Evolutionary conservation across 805 yeast species (phyloP).

Genomic region (Wickerhamiella australiensis): DNA sequence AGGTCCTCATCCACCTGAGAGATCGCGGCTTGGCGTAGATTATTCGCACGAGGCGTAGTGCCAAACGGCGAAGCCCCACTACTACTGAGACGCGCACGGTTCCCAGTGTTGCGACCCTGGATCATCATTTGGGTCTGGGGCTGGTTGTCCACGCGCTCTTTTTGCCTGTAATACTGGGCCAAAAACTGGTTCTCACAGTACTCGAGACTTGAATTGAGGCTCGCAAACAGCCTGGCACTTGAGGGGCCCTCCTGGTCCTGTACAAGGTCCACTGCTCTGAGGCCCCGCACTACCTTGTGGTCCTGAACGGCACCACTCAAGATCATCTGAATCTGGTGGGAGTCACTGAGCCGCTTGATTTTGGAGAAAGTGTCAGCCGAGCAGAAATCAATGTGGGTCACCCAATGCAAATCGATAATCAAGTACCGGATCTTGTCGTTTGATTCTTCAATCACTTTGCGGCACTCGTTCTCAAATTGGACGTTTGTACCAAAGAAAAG

Average conservation of each 20-base stretch:
- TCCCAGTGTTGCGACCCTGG: neutral
- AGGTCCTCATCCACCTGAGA: constrained; percentile 27
- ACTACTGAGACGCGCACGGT: neutral
- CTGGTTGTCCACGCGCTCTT: constrained; percentile 18
- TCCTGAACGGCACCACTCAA: constrained; percentile 65
- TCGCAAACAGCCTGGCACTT: constrained; percentile 52
- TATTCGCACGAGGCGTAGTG: constrained; percentile 21
- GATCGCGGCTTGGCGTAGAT: constrained; percentile 27
- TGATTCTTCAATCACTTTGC: constrained; percentile 32
- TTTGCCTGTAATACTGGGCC: constrained; percentile 41
- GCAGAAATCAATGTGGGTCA: constrained; percentile 70
- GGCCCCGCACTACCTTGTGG: constrained; percentile 53
- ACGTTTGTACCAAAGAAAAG: constrained; percentile 93
- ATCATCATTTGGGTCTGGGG: neutral
- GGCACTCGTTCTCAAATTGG: constrained; percentile 66
- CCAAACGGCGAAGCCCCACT: constrained; percentile 14
- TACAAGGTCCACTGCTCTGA: constrained; percentile 76
- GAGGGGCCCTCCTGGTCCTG: constrained; percentile 30
- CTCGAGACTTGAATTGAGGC: constrained; percentile 78
- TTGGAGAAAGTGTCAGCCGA: constrained; percentile 94
- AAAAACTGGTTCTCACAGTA: constrained; percentile 94
- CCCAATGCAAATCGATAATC: constrained; percentile 74
- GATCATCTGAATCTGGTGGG: constrained; percentile 57
- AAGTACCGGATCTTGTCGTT: constrained; percentile 68
- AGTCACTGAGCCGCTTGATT: constrained; percentile 62